A percentile compares a stretch with the other conserved stretches of the same genome.
Conservation (phyloP, 2,329 filamentous ascomycete species). For the Aureobasidium melanogenum region DNA sequence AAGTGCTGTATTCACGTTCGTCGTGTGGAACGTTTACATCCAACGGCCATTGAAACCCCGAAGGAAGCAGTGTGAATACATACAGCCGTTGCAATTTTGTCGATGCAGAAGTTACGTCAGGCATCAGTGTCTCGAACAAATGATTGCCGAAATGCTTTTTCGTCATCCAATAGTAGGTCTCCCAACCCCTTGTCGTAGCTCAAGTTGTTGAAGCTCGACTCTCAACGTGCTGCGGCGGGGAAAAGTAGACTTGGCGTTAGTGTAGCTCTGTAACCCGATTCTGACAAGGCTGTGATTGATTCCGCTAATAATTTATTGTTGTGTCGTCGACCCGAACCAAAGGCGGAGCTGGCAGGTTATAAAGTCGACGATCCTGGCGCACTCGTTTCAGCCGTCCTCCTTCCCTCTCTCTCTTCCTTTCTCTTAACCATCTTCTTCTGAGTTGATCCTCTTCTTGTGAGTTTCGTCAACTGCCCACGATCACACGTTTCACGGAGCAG, state of each 20-base stretch:
- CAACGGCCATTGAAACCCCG: background rate
- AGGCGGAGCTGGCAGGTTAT: constrained; percentile 9
- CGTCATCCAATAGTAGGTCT: constrained; percentile 1
- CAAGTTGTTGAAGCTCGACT: constrained; percentile 4
- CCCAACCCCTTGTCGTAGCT: constrained; percentile 1
- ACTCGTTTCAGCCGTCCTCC: constrained; percentile 1
- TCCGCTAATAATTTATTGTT: constrained; percentile 9
- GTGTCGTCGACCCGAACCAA: constrained; percentile 6
- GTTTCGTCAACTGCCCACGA: background rate
- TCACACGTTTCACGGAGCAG: background rate
- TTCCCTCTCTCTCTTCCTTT: background rate
- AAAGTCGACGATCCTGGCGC: constrained; percentile 5
- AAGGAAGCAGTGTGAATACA: background rate
- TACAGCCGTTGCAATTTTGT: constrained; percentile 2
- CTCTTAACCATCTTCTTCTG: background rate
- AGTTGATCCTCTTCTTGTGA: constrained; percentile 6
- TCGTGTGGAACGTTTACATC: background rate
- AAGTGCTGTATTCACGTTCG: background rate
- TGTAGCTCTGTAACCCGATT: constrained; percentile 11
- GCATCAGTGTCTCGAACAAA: constrained; percentile 3
- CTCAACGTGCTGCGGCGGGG: constrained; percentile 8
- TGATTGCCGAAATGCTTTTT: constrained; percentile 3
- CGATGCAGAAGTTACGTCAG: constrained; percentile 4
- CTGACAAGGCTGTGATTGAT: constrained; percentile 3
- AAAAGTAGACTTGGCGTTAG: background rate